Evolutionary conservation across 169 alveolate species (phyloP), one percentile per base, ranked within the genome.

Genomic region (Sarcocystis neurona): DNA sequence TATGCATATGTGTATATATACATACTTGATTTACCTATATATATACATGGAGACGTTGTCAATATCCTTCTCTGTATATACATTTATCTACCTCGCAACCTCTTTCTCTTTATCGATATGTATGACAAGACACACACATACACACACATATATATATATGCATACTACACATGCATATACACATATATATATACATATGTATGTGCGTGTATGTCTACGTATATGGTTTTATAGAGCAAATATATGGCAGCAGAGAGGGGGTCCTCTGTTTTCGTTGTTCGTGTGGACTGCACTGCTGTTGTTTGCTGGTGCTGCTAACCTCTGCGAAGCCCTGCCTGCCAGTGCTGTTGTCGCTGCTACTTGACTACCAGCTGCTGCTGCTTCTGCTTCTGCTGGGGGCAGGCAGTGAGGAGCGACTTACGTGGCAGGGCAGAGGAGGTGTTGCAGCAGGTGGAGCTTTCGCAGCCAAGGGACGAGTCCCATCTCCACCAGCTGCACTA

Each of bases 381-480:
- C n/a, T n/a, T n/a, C n/a, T n/a, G n/a, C n/a, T n/a, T n/a, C n/a
- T n/a, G n/a, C n/a, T n/a, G n/a, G n/a, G n/a, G n/a, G n/a, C n/a
- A n/a, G n/a, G n/a, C n/a, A 10, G 63, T 10, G 20, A 53, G 63
- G 15, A 5, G 44, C 30, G 2, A 47, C 89, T 12, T 41, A 84
- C 89, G 58, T 79, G 0, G 18, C 27, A 15, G 89, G 89, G 23
- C 43, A 43, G 30, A 66, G 20, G 44, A 68, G 68, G 34, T 84
- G 18, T 0, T 47, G 34, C 6, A 84, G 60, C 0, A 84, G 53
- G 39, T 84, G 89, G 32, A 84, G 27, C 30, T 84, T 84, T 23
- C 80, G 18, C 4, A 84, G 80, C 89, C 89, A 84, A 12, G 89
- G 89, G 18, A n/a, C 43, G 23, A 84, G 48, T 1, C 89, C 89